Evolutionary conservation across 1,284 basidiomycete genomes (phyloP).

Genomic region (Polyporus tsugae): DNA sequence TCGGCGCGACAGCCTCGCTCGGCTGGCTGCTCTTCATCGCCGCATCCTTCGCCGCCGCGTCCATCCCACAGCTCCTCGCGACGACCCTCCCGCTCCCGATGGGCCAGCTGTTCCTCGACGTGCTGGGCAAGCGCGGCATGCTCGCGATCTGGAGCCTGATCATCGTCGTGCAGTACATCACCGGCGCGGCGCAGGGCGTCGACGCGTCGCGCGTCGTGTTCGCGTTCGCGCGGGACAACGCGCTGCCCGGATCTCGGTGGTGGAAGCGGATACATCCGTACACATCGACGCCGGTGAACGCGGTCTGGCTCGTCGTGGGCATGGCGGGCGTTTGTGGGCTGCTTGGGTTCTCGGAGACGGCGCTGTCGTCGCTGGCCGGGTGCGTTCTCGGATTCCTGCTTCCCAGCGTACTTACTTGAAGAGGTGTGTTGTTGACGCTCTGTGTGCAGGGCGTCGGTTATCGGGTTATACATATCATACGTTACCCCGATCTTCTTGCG

Average conservation of each 20-base stretch:
- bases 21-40: slow-evolving; percentile 73
- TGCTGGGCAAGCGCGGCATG: slow-evolving; percentile 75
- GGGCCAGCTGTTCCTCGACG: slow-evolving; percentile 74
- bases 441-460: slow-evolving; percentile 65
- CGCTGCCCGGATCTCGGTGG: slow-evolving; percentile 72
- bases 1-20: slow-evolving; percentile 63
- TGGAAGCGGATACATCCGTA: slow-evolving; percentile 67
- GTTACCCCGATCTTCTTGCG: slow-evolving; percentile 73
- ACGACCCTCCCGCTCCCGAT: slow-evolving; percentile 68
- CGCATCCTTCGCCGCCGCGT: slow-evolving; percentile 68
- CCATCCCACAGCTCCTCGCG: slow-evolving; percentile 59
- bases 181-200: slow-evolving; percentile 77
- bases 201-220: slow-evolving; percentile 80
- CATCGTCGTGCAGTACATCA: slow-evolving; percentile 75
- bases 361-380: slow-evolving; percentile 73
- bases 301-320: slow-evolving; percentile 78
- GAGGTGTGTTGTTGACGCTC: not conserved
- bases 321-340: slow-evolving; percentile 65
- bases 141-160: slow-evolving; percentile 75
- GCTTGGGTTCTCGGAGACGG: slow-evolving; percentile 70
- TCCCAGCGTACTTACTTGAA: not conserved
- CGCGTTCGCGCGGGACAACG: slow-evolving; percentile 77
- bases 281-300: slow-evolving; percentile 76
- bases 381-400: slow-evolving; percentile 41
- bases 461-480: slow-evolving; percentile 75